Evolutionary conservation across 2,329 filamentous ascomycete genomes (phyloP), one percentile per base, ranked within the genome.

Genomic region (Hypoxylon sp.): DNA sequence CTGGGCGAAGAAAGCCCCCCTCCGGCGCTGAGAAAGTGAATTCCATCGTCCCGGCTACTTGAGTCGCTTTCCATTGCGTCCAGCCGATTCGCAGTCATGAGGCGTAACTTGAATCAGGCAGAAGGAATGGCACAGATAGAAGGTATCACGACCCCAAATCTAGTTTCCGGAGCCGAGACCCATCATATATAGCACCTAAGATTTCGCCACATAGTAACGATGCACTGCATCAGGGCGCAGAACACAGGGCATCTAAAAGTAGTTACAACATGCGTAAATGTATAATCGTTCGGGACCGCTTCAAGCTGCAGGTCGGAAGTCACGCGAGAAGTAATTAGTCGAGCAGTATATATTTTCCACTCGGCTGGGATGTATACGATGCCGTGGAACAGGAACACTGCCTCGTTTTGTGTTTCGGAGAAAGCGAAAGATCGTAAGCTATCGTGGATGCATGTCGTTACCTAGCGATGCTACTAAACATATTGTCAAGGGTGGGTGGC

Each of bases 1-100:
- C 21, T 48, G 17, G 54, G n/a, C 27, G 54, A 57, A 27, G 39
- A 47, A 27, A 21, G 39, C n/a, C 37, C 39, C 17, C 11, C 24
- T 31, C 27, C n/a, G 15, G 37, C 4, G 53, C 21, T 21, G 21
- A 32, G 7, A 32, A 29, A 5, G 27, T 19, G 39, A 56, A 19
- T 29, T n/a, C 27, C 21, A 27, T 31, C 53, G 7, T 42, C n/a
- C 8, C 7, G 27, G 15, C 13, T 21, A 19, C 11, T 37, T 15
- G 10, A 11, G 4, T 21, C 19, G 39, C 19, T 24, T 17, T 53
- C 32, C 29, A 37, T 53, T 53, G 19, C 17, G 10, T 21, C 39
- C 17, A 44, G n/a, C 17, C 39, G 17, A 44, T 44, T 11, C 8
- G 17, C 6, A 7, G 7, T 21, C n/a, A 21, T 21, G 17, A 44